Percentiles rank a stretch among this genome's conserved stretches.
Conservation (phyloP, 768 basidiomycete genomes). For the Xerocomellus amylosporus region DNA sequence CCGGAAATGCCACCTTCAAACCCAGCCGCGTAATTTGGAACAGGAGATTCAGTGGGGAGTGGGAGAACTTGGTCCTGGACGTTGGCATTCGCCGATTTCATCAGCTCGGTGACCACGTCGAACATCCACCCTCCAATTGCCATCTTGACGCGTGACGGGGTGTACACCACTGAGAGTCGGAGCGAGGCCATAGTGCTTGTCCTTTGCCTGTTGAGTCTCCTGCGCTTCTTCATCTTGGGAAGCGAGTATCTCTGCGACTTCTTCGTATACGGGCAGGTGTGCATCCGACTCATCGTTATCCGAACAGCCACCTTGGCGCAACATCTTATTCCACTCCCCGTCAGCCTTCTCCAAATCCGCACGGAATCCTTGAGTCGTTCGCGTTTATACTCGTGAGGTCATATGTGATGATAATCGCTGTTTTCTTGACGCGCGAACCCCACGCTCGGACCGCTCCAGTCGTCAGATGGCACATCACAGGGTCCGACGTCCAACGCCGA, state of each 20-base stretch:
- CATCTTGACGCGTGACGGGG: conserved; percentile 50
- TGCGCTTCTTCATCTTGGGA: conserved; percentile 43
- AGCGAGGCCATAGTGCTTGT: conserved; percentile 44
- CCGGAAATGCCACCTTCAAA: conserved; percentile 21
- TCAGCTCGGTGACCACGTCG: conserved; percentile 71
- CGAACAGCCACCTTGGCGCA: conserved; percentile 57
- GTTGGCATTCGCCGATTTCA: conserved; percentile 27
- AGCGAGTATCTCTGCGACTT: conserved; percentile 45
- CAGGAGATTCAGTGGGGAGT: conserved; percentile 16
- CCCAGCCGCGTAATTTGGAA: conserved; percentile 20
- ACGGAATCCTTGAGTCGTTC: conserved; percentile 84
- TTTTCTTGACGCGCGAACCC: conserved; percentile 60
- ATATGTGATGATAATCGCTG: conserved; percentile 71
- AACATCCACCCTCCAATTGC: conserved; percentile 59
- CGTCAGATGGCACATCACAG: conserved; percentile 81
- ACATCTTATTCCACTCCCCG: conserved; percentile 75
- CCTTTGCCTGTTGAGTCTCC: conserved; percentile 21
- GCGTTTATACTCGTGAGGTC: conserved; percentile 79
- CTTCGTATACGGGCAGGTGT: conserved; percentile 33
- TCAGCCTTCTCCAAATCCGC: conserved; percentile 62
- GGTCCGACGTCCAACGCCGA: conserved; percentile 82
- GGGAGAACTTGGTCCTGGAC: conserved; percentile 9
- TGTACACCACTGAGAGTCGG: conserved; percentile 39
- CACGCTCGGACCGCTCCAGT: conserved; percentile 68
- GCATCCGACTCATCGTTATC: conserved; percentile 37